Base-by-base conservation (phyloP, 768 basidiomycete genomes). In the Pluteus cervinus region DNA sequence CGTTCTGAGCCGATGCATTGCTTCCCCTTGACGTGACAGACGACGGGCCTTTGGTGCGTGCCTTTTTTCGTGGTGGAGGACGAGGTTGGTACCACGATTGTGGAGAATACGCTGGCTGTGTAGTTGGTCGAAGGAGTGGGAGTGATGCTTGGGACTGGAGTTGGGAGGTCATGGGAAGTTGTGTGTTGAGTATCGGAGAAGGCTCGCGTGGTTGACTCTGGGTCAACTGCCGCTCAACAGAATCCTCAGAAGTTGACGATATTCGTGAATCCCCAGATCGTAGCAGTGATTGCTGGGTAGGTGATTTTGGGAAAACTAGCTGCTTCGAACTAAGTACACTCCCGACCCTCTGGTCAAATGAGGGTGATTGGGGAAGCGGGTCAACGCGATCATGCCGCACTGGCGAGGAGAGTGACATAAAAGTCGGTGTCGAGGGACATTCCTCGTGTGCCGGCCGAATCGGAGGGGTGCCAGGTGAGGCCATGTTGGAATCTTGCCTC, bases 171-270 rank as follows among this genome's bases (percentile, higher is more conserved):
- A n/a, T n/a, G n/a, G n/a, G n/a, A n/a, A n/a, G n/a, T n/a, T n/a
- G n/a, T n/a, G n/a, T n/a, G n/a, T n/a, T n/a, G n/a, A n/a, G n/a
- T n/a, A n/a, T n/a, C n/a, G n/a, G n/a, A n/a, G n/a, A n/a, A n/a
- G n/a, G n/a, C n/a, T n/a, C n/a, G n/a, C n/a, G n/a, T n/a, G n/a
- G n/a, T n/a, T n/a, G n/a, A 23, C 54, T 59, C 48, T 72, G 71
- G 1, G 73, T 73, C 22, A 76, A 57, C n/a, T 74, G 68, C 21
- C 57, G 56, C 44, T 72, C 69, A 15, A 76, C 72, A 8, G 54
- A 65, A 24, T 56, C 58, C 39, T 65, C 62, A 5, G 71, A 72
- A 24, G 47, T 55, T 11, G 47, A 48, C 12, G 65, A 65, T 18
- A 60, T 54, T 12, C 45, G 30, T 18, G 64, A 56, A 16, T 33